Evolutionary conservation across 148 eudicot genomes (phyloP), one percentile per base, ranked within the genome.

Genomic region (Rhododendron mucronatum): DNA sequence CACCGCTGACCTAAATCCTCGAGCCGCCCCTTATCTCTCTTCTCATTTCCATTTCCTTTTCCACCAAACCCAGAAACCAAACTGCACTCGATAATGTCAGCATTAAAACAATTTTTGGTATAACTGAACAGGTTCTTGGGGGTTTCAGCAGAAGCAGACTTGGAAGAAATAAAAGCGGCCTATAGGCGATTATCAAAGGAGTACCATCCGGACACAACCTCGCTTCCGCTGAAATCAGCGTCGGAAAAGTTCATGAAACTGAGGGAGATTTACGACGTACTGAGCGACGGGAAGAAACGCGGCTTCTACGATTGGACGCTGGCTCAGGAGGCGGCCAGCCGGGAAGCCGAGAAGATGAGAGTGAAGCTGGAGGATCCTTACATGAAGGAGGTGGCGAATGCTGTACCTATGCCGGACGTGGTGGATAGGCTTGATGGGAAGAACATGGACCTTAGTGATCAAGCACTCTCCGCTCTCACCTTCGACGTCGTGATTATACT

Each of bases 231-330:
- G 1, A 96, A 91, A 86, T 81, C 93, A 28, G 96, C 98, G 5
- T 96, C 98, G 16, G 94, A 93, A 18, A 96, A 91, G 89, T 96
- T 96, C 93, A 93, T 96, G 98, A 89, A 91, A 88, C 91, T 96
- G 2, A 87, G 93, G 81, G 94, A 95, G 50, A 90, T 96, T 39
- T 96, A 96, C 85, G 83, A 92, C 55, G 92, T 92, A 4, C 65
- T 94, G 20, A 93, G 98, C 78, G 89, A 93, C 26, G 84, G 86
- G 1, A 95, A 96, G 83, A 93, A 89, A 44, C 89, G 98, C 39
- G 88, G 86, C 45, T 96, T 96, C 50, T 96, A 96, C 23, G 95
- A 96, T 45, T 93, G 98, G 98, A 93, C 94, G 14, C 82, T 96
- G 44, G 96, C 98, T 79, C 98, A 96, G 83, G 98, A 94, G 61